These are phyloP conservation scores for Mycosphaerella sp. DNA, from an alignment of 2,329 filamentous ascomycete genomes.

Conservation along the genomic window DNA sequence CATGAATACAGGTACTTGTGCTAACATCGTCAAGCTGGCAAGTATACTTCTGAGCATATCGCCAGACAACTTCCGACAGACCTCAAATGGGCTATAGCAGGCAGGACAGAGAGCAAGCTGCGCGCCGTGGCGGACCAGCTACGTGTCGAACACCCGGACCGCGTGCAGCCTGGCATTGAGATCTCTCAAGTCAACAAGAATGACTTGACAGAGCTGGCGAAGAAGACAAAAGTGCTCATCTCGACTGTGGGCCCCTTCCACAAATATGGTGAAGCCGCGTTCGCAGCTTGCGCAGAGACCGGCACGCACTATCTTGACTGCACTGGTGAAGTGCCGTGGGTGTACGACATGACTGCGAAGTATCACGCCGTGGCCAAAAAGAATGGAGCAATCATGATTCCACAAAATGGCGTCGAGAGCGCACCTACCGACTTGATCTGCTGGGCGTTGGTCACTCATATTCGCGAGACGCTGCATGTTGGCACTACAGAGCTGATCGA, in stretches of 20 bases:
- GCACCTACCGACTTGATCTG: slow-evolving; percentile 53
- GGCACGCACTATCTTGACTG: slow-evolving; percentile 64
- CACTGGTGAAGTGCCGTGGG: slow-evolving; percentile 51
- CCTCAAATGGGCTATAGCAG: slow-evolving; percentile 81
- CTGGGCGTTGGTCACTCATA: slow-evolving; percentile 48
- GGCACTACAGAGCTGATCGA: slow-evolving; percentile 48
- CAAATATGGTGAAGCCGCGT: slow-evolving; percentile 57
- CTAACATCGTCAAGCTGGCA: slow-evolving; percentile 49
- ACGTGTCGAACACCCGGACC: slow-evolving; percentile 61
- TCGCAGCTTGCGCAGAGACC: slow-evolving; percentile 58
- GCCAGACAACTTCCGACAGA: slow-evolving; percentile 63
- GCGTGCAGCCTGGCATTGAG: slow-evolving; percentile 60
- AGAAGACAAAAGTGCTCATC: slow-evolving; percentile 54
- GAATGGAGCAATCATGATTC: slow-evolving; percentile 57
- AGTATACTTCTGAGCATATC: slow-evolving; percentile 69
- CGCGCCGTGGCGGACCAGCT: slow-evolving; percentile 61
- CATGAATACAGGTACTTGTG: not conserved
- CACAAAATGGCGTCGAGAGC: slow-evolving; percentile 56
- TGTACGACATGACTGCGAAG: slow-evolving; percentile 55
- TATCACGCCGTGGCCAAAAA: slow-evolving; percentile 55
- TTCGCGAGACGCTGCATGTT: slow-evolving; percentile 48
- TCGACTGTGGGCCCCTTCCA: slow-evolving; percentile 60
- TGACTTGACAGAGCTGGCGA: slow-evolving; percentile 48
- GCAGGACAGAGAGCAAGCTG: slow-evolving; percentile 72
- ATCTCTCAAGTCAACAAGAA: slow-evolving; percentile 44